Conservation (phyloP, 768 basidiomycete genomes). For the Kwoniella botswanensis region DNA sequence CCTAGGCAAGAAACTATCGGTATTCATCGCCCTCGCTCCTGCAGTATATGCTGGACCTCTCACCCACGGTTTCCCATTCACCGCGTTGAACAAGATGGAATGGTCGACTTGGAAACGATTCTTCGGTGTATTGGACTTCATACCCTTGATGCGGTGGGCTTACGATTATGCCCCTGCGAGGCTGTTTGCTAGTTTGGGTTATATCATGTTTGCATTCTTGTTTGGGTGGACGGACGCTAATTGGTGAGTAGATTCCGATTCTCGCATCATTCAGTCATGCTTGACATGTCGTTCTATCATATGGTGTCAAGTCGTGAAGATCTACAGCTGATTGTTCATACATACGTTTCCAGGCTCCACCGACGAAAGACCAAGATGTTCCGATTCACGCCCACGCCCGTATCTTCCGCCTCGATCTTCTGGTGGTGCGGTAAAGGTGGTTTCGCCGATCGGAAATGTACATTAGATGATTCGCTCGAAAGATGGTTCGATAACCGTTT, state of each 20-base stretch:
- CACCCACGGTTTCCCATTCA: constrained; percentile 63
- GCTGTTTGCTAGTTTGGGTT: constrained; percentile 58
- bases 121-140: constrained; percentile 64
- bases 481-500: constrained; percentile 63
- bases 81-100: constrained; percentile 60
- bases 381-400: constrained; percentile 63
- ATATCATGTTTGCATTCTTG: constrained; percentile 63
- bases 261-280: no score
- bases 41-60: constrained; percentile 64
- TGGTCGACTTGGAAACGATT: constrained; percentile 62
- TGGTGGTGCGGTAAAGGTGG: constrained; percentile 64
- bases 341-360: constrained; percentile 51
- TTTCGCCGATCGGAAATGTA: constrained; percentile 60
- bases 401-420: constrained; percentile 60
- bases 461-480: constrained; percentile 58
- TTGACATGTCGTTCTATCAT: no score
- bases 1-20: constrained; percentile 60
- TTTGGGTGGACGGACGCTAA: constrained; percentile 64
- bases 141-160: constrained; percentile 63
- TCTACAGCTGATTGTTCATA: not conserved
- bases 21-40: constrained; percentile 63
- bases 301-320: no score
- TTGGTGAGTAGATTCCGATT: constrained; percentile 51
- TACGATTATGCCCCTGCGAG: constrained; percentile 61
- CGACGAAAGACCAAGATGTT: constrained; percentile 64